Conservation (phyloP, 1,139 yeast genomes). For the Yarrowia galli region DNA sequence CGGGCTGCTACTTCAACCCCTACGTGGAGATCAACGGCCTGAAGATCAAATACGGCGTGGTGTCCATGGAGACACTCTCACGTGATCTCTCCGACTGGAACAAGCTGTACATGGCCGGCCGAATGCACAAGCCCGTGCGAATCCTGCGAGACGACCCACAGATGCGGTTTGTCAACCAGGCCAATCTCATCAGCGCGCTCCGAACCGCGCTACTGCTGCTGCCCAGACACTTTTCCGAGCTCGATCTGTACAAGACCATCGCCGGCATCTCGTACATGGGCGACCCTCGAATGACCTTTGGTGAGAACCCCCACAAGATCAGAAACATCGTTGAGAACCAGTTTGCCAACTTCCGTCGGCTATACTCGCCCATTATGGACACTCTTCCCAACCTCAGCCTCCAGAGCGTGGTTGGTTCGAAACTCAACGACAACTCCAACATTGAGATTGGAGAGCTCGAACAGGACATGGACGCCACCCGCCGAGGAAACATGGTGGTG, state of each 20-base stretch:
- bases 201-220: constrained; percentile 72
- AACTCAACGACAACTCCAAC: constrained; percentile 43
- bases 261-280: constrained; percentile 88
- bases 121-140: constrained; percentile 93
- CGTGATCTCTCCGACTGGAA: constrained; percentile 83
- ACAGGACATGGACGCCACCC: constrained; percentile 51
- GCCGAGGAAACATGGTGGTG: constrained; percentile 53
- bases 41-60: constrained; percentile 85
- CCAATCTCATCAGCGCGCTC: constrained; percentile 79
- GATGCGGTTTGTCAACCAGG: constrained; percentile 71
- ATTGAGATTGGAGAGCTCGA: constrained; percentile 47
- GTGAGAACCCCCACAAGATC: constrained; percentile 91
- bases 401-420: constrained; percentile 41
- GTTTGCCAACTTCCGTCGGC: constrained; percentile 65
- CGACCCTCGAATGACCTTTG: constrained; percentile 84
- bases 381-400: constrained; percentile 53
- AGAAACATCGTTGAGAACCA: constrained; percentile 85
- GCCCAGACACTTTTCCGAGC: constrained; percentile 63
- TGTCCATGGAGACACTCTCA: constrained; percentile 65
- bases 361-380: constrained; percentile 73
- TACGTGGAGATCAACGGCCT: constrained; percentile 70
- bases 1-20: constrained; percentile 94
- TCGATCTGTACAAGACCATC: constrained; percentile 73
- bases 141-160: constrained; percentile 68
- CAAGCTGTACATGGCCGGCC: constrained; percentile 85